These are phyloP conservation scores for Aureobasidium melanogenum DNA, from an alignment of 2,329 filamentous ascomycete species.

Conservation along the genomic window DNA sequence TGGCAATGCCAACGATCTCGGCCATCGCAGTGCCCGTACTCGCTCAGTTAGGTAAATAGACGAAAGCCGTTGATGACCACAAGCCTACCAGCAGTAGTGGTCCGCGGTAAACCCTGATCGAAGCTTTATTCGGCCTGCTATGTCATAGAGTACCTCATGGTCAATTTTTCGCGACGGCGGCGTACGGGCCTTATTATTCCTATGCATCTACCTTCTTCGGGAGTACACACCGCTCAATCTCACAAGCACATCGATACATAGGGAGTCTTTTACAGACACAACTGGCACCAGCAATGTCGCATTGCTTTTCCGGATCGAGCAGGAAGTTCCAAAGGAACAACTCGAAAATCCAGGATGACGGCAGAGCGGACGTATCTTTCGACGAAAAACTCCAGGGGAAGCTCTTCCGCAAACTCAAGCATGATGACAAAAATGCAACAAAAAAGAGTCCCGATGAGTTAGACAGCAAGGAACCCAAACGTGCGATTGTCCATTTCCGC, in stretches of 20 bases:
- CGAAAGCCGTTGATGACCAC: slow-evolving; percentile 1
- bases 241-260: background rate
- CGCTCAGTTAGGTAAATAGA: background rate
- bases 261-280: background rate
- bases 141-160: slow-evolving; percentile 3
- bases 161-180: slow-evolving; percentile 1
- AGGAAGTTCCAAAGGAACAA: slow-evolving; percentile 1
- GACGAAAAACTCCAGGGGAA: background rate
- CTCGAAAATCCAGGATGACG: slow-evolving; percentile 1
- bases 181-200: background rate
- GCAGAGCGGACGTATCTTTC: background rate
- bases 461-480: background rate
- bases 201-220: background rate
- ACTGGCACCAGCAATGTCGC: background rate
- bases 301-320: background rate
- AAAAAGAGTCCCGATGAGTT: background rate
- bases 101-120: background rate
- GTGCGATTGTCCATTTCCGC: background rate
- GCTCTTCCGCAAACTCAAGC: background rate
- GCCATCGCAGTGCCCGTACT: too few relatives aligned
- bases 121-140: background rate
- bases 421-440: background rate
- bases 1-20: background rate
- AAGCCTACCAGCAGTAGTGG: background rate
- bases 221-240: background rate